Percentiles rank a stretch among this genome's conserved stretches.
phyloP scores from a whole-genome alignment of 345 rosid species.

The Turritis glabra region DNA sequence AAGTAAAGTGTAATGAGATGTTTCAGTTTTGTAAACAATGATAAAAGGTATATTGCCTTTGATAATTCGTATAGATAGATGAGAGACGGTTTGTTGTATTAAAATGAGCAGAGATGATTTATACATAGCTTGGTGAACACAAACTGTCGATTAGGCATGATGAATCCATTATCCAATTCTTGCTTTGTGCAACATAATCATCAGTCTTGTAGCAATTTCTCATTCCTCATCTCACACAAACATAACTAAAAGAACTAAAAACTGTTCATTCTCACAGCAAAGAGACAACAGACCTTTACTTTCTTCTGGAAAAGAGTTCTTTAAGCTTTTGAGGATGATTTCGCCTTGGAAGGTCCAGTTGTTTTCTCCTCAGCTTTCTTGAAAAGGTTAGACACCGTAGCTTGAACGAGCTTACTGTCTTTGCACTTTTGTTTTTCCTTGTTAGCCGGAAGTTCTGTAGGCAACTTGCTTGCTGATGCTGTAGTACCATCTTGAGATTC shows the following conservation, averaged over 20 bases:
- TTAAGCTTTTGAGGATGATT: constrained; percentile 23
- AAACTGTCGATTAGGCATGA: background rate
- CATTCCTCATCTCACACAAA: constrained; percentile 5
- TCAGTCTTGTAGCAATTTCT: background rate
- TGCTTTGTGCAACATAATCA: constrained; percentile 4
- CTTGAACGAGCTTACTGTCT: constrained; percentile 68
- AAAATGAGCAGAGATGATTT: constrained; percentile 6
- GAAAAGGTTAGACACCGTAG: constrained; percentile 72
- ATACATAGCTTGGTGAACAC: constrained; percentile 1
- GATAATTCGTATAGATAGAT: constrained; percentile 10
- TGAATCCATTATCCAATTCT: background rate
- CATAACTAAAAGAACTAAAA: constrained; percentile 11
- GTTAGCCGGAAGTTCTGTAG: constrained; percentile 29
- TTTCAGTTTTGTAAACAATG: constrained; percentile 25
- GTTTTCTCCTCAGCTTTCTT: constrained; percentile 65
- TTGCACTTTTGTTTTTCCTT: constrained; percentile 39
- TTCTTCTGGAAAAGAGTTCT: background rate
- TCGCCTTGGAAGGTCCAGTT: constrained; percentile 31
- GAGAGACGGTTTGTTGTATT: constrained; percentile 8
- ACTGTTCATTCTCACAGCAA: constrained; percentile 9
- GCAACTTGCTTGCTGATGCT: constrained; percentile 40
- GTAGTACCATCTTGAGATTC: constrained; percentile 26
- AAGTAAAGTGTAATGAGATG: constrained; percentile 19
- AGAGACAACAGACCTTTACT: constrained; percentile 17
- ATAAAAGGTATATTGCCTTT: background rate